Evolutionary conservation across 306 rosid genomes (phyloP).

Genomic region (Lathyrus sativus): DNA sequence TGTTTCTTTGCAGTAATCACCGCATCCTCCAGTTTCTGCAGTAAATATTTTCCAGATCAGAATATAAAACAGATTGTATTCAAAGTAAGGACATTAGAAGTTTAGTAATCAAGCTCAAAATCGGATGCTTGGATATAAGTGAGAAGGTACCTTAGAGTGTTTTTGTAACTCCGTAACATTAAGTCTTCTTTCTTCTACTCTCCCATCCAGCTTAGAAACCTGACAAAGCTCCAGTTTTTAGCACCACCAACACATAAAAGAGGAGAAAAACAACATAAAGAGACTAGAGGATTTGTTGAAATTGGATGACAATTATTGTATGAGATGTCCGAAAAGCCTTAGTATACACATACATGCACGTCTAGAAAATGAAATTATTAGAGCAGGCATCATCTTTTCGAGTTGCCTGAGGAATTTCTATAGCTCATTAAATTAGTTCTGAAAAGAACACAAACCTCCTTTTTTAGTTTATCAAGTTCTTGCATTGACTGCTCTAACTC

Average conservation of each 20-base stretch:
- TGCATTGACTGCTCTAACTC: slow-evolving; percentile 61
- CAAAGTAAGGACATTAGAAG: slow-evolving; percentile 2
- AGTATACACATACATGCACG: slow-evolving; percentile 15
- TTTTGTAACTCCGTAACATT: slow-evolving; percentile 63
- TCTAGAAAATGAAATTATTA: slow-evolving; percentile 21
- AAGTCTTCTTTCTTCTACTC: slow-evolving; percentile 47
- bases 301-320: slow-evolving; percentile 15
- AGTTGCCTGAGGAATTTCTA: neutral
- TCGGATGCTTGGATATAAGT: slow-evolving; percentile 9
- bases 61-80: slow-evolving; percentile 18
- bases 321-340: slow-evolving; percentile 15
- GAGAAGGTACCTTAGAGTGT: slow-evolving; percentile 59
- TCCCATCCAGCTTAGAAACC: slow-evolving; percentile 62
- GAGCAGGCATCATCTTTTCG: neutral
- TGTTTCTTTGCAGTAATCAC: slow-evolving; percentile 74
- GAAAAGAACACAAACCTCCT: slow-evolving; percentile 64
- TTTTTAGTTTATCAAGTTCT: slow-evolving; percentile 59
- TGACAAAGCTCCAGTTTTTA: slow-evolving; percentile 44
- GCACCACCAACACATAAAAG: slow-evolving; percentile 30
- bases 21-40: slow-evolving; percentile 90
- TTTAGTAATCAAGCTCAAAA: slow-evolving; percentile 26
- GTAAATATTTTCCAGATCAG: slow-evolving; percentile 38
- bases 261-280: slow-evolving; percentile 26
- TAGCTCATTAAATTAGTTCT: slow-evolving; percentile 25
- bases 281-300: neutral